Evolutionary conservation across 1,284 basidiomycete species (phyloP).

Genomic region (Cystobasidium sp.): DNA sequence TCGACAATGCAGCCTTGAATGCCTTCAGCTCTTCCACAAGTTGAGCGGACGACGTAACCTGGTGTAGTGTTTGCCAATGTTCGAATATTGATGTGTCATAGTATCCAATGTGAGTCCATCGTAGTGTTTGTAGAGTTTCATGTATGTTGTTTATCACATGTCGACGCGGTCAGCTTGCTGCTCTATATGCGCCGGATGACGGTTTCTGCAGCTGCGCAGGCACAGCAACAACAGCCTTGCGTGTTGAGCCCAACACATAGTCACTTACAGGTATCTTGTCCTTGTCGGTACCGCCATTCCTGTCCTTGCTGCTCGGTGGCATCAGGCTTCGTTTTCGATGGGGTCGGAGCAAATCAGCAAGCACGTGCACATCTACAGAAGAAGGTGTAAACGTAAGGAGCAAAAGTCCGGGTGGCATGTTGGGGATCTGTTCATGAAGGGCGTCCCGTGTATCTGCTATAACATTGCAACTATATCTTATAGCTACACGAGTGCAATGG

Average conservation of each 20-base stretch:
- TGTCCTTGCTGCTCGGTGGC: slow-evolving; percentile 29
- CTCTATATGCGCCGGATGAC: not conserved
- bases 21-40: slow-evolving; percentile 61
- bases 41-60: slow-evolving; percentile 38
- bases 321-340: slow-evolving; percentile 8
- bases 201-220: not conserved
- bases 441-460: too few relatives aligned
- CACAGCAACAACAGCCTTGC: not conserved
- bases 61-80: not conserved
- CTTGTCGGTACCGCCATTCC: slow-evolving; percentile 27
- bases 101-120: not conserved
- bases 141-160: slow-evolving; percentile 8
- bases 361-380: too few relatives aligned
- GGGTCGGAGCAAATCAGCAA: not conserved
- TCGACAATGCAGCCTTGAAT: slow-evolving; percentile 61
- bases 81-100: not conserved
- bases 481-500: too few relatives aligned
- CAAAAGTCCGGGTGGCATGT: too few relatives aligned
- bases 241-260: not conserved
- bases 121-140: not conserved
- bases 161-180: slow-evolving; percentile 9
- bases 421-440: too few relatives aligned
- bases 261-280: slow-evolving; percentile 42
- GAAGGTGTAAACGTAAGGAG: not conserved
- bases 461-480: too few relatives aligned